These are phyloP conservation scores for Blastobotrys proliferans DNA, from an alignment of 1,139 yeast species.

Conservation along the genomic window DNA sequence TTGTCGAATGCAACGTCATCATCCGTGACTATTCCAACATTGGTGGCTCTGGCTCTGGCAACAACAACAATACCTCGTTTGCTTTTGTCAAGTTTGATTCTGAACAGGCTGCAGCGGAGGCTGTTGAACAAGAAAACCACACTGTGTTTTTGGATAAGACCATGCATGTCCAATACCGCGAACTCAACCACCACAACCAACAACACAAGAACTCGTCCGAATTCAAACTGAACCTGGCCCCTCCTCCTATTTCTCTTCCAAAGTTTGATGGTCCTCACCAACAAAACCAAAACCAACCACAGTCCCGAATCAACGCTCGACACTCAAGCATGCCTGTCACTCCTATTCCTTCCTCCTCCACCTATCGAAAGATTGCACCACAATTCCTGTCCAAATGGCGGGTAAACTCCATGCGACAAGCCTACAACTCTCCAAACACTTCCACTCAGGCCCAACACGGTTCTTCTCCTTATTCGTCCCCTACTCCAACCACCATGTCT, in stretches of 20 bases:
- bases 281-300: conserved; percentile 1
- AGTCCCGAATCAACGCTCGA: conserved; percentile 6
- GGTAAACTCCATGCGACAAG: neutral
- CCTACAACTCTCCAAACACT: conserved; percentile 3
- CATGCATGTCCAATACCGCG: conserved; percentile 80
- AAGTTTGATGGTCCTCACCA: neutral
- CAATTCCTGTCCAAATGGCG: conserved; percentile 5
- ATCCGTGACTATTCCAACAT: conserved; percentile 9
- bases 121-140: conserved; percentile 56
- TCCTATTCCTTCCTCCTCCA: conserved; percentile 13
- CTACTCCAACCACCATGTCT: conserved; percentile 7
- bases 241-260: conserved; percentile 26
- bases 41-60: neutral
- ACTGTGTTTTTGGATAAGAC: conserved; percentile 66
- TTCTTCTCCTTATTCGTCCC: conserved; percentile 9
- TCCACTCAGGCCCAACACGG: conserved; percentile 13
- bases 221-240: conserved; percentile 25
- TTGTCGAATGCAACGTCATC: conserved; percentile 38
- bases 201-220: conserved; percentile 11
- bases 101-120: conserved; percentile 43
- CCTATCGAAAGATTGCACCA: neutral
- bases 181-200: conserved; percentile 40
- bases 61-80: conserved; percentile 48
- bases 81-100: conserved; percentile 65
- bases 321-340: conserved; percentile 14